These are phyloP conservation scores for Trametes versicolor DNA, from an alignment of 1,284 basidiomycete species.

Conservation along the genomic window DNA sequence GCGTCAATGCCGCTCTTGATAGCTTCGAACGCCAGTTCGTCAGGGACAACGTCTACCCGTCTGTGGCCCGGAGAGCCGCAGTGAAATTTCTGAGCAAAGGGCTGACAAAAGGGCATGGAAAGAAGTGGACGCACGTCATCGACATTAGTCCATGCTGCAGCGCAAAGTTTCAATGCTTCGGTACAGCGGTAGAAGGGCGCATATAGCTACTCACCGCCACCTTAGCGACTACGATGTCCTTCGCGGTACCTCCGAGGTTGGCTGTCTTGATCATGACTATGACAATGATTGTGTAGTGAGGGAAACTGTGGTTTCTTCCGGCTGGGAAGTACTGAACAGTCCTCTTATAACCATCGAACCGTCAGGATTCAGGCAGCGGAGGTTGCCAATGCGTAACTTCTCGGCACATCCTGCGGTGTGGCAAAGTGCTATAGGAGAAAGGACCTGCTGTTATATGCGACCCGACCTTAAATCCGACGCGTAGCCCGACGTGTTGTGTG, in stretches of 20 bases:
- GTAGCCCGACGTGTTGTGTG: background rate
- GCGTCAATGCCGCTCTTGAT: conserved; percentile 67
- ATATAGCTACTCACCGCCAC: conserved; percentile 16
- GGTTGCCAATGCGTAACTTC: background rate
- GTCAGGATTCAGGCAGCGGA: background rate
- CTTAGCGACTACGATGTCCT: conserved; percentile 21
- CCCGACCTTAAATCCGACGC: background rate
- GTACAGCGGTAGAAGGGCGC: background rate
- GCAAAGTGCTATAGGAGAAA: background rate
- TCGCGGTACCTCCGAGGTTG: conserved; percentile 22
- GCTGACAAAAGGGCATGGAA: no score
- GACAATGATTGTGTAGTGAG: background rate
- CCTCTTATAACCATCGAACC: background rate
- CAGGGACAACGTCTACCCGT: conserved; percentile 42
- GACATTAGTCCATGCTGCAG: conserved; percentile 58
- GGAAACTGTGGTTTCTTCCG: background rate
- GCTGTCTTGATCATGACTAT: conserved; percentile 20
- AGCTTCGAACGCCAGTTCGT: conserved; percentile 62
- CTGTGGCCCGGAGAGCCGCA: no score
- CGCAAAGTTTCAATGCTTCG: background rate
- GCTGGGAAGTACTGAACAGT: no score
- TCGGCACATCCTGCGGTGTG: no score
- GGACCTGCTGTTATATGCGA: background rate
- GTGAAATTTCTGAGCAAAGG: background rate
- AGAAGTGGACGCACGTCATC: conserved; percentile 47